Base-by-base conservation (phyloP, 345 rosid species). In the Draba incana region DNA sequence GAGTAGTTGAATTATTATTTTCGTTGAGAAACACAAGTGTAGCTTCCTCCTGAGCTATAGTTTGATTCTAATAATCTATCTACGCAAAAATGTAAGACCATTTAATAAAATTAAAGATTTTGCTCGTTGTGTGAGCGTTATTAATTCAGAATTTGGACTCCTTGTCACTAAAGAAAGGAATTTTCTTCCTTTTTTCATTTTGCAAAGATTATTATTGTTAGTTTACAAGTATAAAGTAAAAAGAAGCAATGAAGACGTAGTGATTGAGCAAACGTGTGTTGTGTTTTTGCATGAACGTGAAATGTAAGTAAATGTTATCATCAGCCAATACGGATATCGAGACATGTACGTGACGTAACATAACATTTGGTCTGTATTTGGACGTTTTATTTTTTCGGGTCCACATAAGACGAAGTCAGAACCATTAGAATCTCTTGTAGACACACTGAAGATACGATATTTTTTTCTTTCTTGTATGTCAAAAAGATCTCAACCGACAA, bases 261-360 rank as follows among this genome's bases (percentile, higher is more conserved):
- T 58, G 59, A 49, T 69, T 8, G 62, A 62, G 75, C 54, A 61
- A 43, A 48, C 28, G 69, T 42, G 65, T 57, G 59, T 64, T 64
- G 44, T 64, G 39, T 64, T 62, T 51, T 62, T 51, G 46, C 41
- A 25, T 25, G 57, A 15, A 37, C 9, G 46, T 49, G 30, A 15
- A 45, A 15, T 50, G 41, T 10, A 39, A 53, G 43, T 45, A 46
- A 63, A 54, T 37, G 69, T 55, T 35, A 35, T 46, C 38, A 33
- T 33, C 6, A 64, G 65, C 76, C 76, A 72, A 65, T 65, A 72
- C 71, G 77, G 65, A 65, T 72, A 65, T 72, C 77, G 77, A 72
- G 77, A 72, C 54, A 72, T 49, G 77, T 72, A 57, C 71, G 66
- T 64, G 71, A 72, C 76, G 48, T 64, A 46, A 64, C 77, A 65